Base-by-base conservation (phyloP, 306 rosid genomes). In the Luffa aegyptiaca region DNA sequence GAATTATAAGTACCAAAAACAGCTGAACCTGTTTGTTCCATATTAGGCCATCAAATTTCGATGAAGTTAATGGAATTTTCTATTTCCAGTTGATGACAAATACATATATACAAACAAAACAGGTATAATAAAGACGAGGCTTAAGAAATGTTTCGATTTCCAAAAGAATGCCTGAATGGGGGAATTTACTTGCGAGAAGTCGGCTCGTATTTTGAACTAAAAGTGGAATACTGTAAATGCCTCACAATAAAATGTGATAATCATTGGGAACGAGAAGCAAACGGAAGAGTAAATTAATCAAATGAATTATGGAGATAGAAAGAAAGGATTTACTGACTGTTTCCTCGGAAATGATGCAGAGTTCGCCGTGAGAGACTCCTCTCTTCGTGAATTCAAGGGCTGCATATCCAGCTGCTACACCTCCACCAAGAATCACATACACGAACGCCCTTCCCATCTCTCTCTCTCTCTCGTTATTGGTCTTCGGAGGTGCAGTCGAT, bases 341-440 rank as follows among this genome's bases (percentile, higher is more conserved):
- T 86, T 95, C 98, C 79, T 95, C 90, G 56, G 99, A 95, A 80
- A 95, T 93, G 31, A 95, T 95, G 90, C 99, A 95, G 85, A 95
- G 99, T 86, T 95, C 98, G 61, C 99, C 99, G 59, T 81, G 82
- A 35, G 96, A 83, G 85, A 95, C 85, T 3, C 97, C 96, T 82
- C 88, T 89, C 56, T 78, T 88, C 14, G 87, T 84, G 81, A 95
- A 93, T 87, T 95, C 97, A 74, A 92, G 99, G 81, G 99, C 97
- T 39, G 97, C 99, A 79, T 95, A 95, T n/a, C 99, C 99, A 87
- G 97, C 97, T 58, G 97, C 91, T 6, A 95, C 99, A 5, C 99
- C 99, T 83, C 99, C 99, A 0, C 99, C 99, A 0, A 95, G 92
- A 91, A 95, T 90, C 86, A 95, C 99, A 86, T 93, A 95, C 33